phyloP scores from a whole-genome alignment of 2,329 filamentous ascomycete species.

The Colletotrichum falcatum region DNA sequence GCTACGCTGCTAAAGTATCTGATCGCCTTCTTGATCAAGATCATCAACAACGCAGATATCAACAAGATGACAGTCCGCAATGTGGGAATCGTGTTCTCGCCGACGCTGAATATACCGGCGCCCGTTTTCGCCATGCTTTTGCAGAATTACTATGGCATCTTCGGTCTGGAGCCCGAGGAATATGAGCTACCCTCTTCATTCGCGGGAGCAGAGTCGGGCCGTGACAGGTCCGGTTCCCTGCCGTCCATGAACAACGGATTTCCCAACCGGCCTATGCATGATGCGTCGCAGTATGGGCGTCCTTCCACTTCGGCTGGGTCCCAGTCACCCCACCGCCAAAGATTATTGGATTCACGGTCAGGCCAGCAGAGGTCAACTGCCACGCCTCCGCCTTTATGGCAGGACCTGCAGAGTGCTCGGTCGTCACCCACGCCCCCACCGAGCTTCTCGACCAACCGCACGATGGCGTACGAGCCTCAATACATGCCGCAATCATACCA shows the following conservation, averaged over 20 bases:
- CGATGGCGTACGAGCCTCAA: conserved; percentile 58
- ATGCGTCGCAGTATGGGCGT: conserved; percentile 51
- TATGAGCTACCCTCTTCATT: conserved; percentile 66
- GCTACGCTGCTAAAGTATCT: conserved; percentile 85
- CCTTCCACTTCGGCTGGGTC: conserved; percentile 62
- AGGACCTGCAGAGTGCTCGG: conserved; percentile 48
- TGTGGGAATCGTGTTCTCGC: conserved; percentile 97
- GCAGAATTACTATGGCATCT: conserved; percentile 89
- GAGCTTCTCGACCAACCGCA: conserved; percentile 44
- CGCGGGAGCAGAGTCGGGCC: conserved; percentile 47
- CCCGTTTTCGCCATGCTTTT: conserved; percentile 95
- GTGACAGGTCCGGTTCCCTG: conserved; percentile 45
- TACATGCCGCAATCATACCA: conserved; percentile 50
- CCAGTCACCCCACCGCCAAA: conserved; percentile 65
- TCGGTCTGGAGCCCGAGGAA: conserved; percentile 76
- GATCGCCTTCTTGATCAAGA: conserved; percentile 88
- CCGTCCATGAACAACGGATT: conserved; percentile 42
- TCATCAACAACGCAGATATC: conserved; percentile 87
- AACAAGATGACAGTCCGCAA: conserved; percentile 99
- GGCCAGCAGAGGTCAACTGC: conserved; percentile 51
- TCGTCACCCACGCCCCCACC: conserved; percentile 61
- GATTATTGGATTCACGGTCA: conserved; percentile 56
- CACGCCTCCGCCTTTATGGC: conserved; percentile 62
- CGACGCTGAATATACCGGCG: conserved; percentile 94
- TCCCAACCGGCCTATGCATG: conserved; percentile 47